Percentiles rank a stretch among this genome's conserved stretches.
Conservation (phyloP, 2,329 filamentous ascomycete genomes). For the Emergomyces pasteurianus region DNA sequence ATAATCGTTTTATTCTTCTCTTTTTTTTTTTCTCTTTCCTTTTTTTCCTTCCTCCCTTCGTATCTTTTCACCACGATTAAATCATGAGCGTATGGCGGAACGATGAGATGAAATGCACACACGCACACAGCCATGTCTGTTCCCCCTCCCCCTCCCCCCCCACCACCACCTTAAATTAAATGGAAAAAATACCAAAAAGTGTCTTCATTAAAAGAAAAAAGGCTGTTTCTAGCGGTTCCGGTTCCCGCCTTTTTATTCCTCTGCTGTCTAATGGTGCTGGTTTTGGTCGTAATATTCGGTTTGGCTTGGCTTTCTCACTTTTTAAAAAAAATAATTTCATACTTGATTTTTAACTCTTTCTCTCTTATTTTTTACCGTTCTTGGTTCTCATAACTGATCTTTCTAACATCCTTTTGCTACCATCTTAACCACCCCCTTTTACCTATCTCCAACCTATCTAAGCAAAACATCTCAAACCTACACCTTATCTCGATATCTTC, state of each 20-base stretch:
- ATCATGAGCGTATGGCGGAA: background rate
- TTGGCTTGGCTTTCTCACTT: background rate
- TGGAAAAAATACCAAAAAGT: background rate
- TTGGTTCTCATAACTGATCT: too few species aligned
- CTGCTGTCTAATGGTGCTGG: background rate
- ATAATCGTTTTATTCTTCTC: background rate
- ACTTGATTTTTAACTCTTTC: background rate
- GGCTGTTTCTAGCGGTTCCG: background rate
- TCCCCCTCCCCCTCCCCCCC: too few species aligned
- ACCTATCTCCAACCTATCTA: too few species aligned
- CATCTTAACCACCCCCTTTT: too few species aligned
- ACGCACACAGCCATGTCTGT: background rate
- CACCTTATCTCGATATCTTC: too few species aligned
- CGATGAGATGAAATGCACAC: background rate
- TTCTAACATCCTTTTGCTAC: too few species aligned
- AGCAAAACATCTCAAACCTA: too few species aligned
- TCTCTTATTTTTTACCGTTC: too few species aligned
- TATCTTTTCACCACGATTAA: background rate
- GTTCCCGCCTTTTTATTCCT: background rate
- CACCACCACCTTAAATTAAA: background rate
- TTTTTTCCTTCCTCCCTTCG: background rate
- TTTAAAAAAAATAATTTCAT: too few species aligned
- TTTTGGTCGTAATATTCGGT: background rate
- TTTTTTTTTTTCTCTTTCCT: background rate
- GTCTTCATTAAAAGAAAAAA: background rate